Evolutionary conservation across 805 yeast species (phyloP).

Genomic region (Saturnispora kantuleensis): DNA sequence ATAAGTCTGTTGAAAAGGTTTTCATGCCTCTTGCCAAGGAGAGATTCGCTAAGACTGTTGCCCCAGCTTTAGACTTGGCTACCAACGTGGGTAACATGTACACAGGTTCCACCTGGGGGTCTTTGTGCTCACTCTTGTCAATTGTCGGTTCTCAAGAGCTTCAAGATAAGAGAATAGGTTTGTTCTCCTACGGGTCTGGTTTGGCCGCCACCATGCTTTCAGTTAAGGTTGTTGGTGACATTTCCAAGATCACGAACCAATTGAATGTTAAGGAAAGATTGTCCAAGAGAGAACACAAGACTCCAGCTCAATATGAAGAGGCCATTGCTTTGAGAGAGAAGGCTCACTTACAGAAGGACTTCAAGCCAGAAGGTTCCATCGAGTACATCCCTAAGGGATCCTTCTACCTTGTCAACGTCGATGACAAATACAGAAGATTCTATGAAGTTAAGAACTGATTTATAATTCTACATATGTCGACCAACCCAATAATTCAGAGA

Average conservation of each 20-base stretch:
- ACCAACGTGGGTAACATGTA: constrained; percentile 98
- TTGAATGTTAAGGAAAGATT: constrained; percentile 64
- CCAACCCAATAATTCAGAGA: too few relatives aligned
- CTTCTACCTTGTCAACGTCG: constrained; percentile 74
- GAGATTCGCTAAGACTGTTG: constrained; percentile 54
- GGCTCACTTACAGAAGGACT: constrained; percentile 73
- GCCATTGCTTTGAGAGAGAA: constrained; percentile 82
- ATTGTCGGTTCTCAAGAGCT: constrained; percentile 65
- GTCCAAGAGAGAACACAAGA: constrained; percentile 48
- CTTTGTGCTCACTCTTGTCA: constrained; percentile 71
- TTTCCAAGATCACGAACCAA: constrained; percentile 50
- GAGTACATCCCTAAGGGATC: constrained; percentile 66
- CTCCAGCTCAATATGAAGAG: constrained; percentile 75
- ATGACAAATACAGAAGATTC: constrained; percentile 80
- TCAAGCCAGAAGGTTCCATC: constrained; percentile 69
- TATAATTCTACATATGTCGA: too few relatives aligned
- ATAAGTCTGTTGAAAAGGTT: constrained; percentile 74
- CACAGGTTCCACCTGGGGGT: constrained; percentile 87
- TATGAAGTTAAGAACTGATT: constrained; percentile 58
- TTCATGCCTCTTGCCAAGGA: constrained; percentile 73
- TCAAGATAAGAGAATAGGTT: constrained; percentile 76
- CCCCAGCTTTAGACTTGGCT: constrained; percentile 75
- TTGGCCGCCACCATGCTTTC: constrained; percentile 86
- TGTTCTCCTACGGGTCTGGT: constrained; percentile 98
- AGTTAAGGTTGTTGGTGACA: constrained; percentile 71